Evolutionary conservation across 2,329 filamentous ascomycete genomes (phyloP), one percentile per base, ranked within the genome.

Genomic region (Apiospora saccharicola): DNA sequence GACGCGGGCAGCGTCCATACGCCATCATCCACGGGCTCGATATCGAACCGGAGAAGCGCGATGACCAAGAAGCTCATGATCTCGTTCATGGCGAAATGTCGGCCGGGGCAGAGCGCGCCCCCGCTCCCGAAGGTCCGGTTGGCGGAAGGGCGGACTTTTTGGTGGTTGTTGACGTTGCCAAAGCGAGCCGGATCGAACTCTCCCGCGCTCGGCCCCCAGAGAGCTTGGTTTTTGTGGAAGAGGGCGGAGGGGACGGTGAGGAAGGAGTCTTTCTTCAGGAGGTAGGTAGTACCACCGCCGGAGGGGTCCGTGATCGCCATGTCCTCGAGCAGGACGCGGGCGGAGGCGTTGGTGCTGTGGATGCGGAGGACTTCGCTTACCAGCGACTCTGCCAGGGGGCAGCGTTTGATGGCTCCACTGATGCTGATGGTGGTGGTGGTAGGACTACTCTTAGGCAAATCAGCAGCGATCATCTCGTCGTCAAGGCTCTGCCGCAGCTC

Each of bases 301-400:
- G n/a, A n/a, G 13, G 19, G 34, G n/a, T 43, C 72, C n/a, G 72
- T 51, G 26, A 73, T 72, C n/a, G 70, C 6, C 4, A 51, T 73
- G 44, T 73, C 70, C 47, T 73, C n/a, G 13, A 73, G 49, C 3
- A 73, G 41, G 26, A 70, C 26, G 2, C 70, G 51, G 26, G 24
- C 75, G 87, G 88, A 49, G 12, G 24, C 26, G 30, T 49, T 37
- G 7, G 53, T 49, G 44, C 68, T 70, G 0, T 70, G 46, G 5
- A 37, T 26, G 10, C 68, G 46, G 14, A 70, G 30, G 13, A 53
- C 46, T 10, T 57, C 68, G 12, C 34, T 70, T 7, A 70, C 68
- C 1, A 70, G 16, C 2, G 46, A 49, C 1, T 70, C 68, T 30
- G 53, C 12, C 24, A 70, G 19, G 0, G 68, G 68, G 37, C 53